phyloP scores from a whole-genome alignment of 345 rosid species.

The Barbarea vulgaris region DNA sequence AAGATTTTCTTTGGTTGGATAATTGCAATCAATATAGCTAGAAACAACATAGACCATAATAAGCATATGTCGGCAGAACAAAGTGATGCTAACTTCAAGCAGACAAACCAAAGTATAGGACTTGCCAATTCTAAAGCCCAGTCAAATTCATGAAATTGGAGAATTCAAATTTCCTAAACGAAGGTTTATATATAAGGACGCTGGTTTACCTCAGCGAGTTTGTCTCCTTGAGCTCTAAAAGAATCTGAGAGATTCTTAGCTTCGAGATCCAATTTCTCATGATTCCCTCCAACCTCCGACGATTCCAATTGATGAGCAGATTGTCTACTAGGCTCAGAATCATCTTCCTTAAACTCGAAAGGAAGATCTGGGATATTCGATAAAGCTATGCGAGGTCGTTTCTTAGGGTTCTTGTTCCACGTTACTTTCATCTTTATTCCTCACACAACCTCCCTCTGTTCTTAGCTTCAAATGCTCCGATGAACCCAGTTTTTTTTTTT shows the following conservation, averaged over 20 bases:
- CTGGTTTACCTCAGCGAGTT: constrained; percentile 69
- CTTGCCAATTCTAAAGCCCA: background rate
- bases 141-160: background rate
- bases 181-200: background rate
- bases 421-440: constrained; percentile 65
- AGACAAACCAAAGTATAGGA: background rate
- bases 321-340: constrained; percentile 2
- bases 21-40: too few species aligned
- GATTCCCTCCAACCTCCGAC: constrained; percentile 9
- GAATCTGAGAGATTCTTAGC: constrained; percentile 51
- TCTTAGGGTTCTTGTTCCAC: constrained; percentile 64
- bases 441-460: constrained; percentile 6
- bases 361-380: constrained; percentile 59
- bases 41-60: background rate
- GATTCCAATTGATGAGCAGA: background rate
- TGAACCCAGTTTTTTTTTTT: background rate
- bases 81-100: too few species aligned
- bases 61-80: too few species aligned
- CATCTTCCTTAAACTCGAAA: constrained; percentile 46
- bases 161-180: background rate
- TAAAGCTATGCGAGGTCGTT: constrained; percentile 57
- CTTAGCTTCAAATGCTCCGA: background rate
- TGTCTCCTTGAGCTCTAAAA: constrained; percentile 69
- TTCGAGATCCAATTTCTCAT: constrained; percentile 33
- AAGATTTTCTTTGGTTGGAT: background rate